phyloP scores from a whole-genome alignment of 2,329 filamentous ascomycete genomes.

The Rhexocercosporidium sp. region DNA sequence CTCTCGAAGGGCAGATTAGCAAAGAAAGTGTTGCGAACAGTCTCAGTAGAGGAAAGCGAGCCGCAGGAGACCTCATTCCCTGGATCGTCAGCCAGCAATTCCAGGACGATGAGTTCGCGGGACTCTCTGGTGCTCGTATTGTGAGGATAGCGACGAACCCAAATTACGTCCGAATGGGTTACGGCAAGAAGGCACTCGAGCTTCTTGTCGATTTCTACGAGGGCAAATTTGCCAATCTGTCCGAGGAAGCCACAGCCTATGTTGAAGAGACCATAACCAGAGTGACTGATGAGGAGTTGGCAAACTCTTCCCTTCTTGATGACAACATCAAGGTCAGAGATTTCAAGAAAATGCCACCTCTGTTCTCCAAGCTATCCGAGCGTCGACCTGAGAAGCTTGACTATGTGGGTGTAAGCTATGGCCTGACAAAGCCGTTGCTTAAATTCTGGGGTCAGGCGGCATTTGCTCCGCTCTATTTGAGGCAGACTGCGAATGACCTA shows the following conservation, averaged over 20 bases:
- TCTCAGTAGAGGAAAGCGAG: conserved; percentile 85
- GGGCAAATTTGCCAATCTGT: conserved; percentile 85
- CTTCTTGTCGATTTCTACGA: conserved; percentile 93
- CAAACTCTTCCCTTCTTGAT: conserved; percentile 75
- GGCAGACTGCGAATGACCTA: conserved; percentile 94
- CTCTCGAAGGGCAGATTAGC: conserved; percentile 94
- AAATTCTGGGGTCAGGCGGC: conserved; percentile 94
- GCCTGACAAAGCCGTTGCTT: conserved; percentile 83
- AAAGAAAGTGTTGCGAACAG: conserved; percentile 89
- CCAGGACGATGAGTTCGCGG: conserved; percentile 95
- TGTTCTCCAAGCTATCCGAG: conserved; percentile 89
- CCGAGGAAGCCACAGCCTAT: conserved; percentile 66
- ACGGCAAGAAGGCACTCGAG: conserved; percentile 86
- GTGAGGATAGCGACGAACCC: conserved; percentile 97
- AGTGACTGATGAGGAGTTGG: conserved; percentile 82
- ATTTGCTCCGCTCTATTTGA: conserved; percentile 89
- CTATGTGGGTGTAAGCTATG: conserved; percentile 95
- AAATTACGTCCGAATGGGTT: conserved; percentile 90
- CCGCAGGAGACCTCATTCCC: conserved; percentile 91
- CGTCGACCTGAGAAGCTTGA: conserved; percentile 80
- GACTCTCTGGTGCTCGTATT: conserved; percentile 87
- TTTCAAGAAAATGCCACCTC: conserved; percentile 87
- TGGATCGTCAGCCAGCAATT: conserved; percentile 99
- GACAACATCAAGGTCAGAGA: conserved; percentile 92
- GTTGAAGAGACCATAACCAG: conserved; percentile 70